Evolutionary conservation across 1,139 yeast genomes (phyloP).

Genomic region (Tardiomyces blankii): DNA sequence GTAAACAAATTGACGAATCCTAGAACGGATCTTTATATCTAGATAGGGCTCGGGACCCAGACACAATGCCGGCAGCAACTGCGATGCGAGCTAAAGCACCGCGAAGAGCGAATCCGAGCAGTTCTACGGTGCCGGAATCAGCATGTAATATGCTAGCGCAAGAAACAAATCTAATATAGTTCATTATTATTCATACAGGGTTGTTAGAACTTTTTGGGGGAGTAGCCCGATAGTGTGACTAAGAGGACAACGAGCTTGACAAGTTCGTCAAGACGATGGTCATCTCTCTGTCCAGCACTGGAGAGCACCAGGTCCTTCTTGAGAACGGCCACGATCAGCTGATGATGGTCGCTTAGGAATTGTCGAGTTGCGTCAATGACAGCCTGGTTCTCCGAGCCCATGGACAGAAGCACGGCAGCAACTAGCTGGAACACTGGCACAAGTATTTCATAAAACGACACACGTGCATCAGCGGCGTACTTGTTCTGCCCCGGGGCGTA

Average conservation of each 20-base stretch:
- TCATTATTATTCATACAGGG: background rate
- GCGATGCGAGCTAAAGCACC: no score
- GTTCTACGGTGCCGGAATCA: no score
- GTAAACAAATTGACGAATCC: no score
- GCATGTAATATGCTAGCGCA: no score
- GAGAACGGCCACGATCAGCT: conserved; percentile 52
- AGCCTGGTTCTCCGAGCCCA: conserved; percentile 67
- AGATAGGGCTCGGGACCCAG: no score
- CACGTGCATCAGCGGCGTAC: background rate
- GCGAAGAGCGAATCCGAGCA: no score
- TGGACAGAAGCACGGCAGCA: conserved; percentile 54
- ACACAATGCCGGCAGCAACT: no score
- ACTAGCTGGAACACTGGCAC: conserved; percentile 73
- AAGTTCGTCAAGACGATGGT: conserved; percentile 21
- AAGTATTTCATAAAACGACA: conserved; percentile 45
- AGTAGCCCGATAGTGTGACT: conserved; percentile 38
- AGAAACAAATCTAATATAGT: no score
- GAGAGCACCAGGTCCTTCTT: conserved; percentile 26
- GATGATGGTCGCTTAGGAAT: conserved; percentile 43
- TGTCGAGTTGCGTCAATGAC: conserved; percentile 46
- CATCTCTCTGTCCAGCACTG: conserved; percentile 4
- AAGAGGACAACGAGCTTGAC: conserved; percentile 47
- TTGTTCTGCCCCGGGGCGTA: background rate
- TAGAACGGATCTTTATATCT: no score
- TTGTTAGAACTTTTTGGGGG: background rate